Conservation (phyloP, 352 stramenopile species). For the Aphanomyces stellatus region DNA sequence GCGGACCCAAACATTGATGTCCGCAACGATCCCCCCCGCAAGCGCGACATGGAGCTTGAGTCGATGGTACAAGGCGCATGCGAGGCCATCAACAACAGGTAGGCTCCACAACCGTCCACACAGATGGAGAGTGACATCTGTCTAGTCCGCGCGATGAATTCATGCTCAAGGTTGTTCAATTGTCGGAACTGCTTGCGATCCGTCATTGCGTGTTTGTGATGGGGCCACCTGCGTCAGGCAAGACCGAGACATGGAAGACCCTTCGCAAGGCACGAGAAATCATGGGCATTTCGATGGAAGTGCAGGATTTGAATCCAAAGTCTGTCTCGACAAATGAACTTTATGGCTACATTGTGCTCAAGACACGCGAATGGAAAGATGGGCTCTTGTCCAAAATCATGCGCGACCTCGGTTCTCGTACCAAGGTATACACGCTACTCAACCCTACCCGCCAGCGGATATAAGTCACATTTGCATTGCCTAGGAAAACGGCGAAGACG, state of each 20-base stretch:
- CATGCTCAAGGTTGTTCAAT: conserved; percentile 93
- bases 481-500: conserved; percentile 71
- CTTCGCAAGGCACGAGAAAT: conserved; percentile 81
- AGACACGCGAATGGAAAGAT: conserved; percentile 95
- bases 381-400: conserved; percentile 93
- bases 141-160: conserved; percentile 57
- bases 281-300: conserved; percentile 82
- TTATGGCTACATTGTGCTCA: conserved; percentile 94
- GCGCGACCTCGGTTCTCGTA: conserved; percentile 88
- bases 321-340: conserved; percentile 93
- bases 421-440: conserved; percentile 30
- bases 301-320: conserved; percentile 94
- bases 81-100: conserved; percentile 70
- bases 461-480: neutral
- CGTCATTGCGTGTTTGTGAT: conserved; percentile 96
- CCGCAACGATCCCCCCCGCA: conserved; percentile 86
- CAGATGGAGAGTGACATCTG: neutral
- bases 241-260: conserved; percentile 95
- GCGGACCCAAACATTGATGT: conserved; percentile 78
- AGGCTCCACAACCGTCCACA: neutral
- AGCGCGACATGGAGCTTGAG: conserved; percentile 90
- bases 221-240: conserved; percentile 89
- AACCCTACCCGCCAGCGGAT: too few relatives aligned
- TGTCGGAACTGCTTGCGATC: conserved; percentile 92
- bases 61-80: conserved; percentile 77